Evolutionary conservation across 177 flowering plant species (phyloP).

Genomic region (Vitis hybrid): DNA sequence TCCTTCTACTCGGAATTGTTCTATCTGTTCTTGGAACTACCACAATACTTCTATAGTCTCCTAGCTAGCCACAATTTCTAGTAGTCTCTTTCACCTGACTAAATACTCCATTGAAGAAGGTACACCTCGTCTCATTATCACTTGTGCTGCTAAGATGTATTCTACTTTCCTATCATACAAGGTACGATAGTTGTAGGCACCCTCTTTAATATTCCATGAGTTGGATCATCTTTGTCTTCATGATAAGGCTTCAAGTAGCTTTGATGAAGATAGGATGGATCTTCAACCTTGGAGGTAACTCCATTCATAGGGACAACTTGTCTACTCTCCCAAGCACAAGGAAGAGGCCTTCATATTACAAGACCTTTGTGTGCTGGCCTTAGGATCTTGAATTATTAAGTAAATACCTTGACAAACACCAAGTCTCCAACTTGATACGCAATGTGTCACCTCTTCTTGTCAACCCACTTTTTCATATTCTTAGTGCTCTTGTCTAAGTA

Average conservation of each 20-base stretch:
- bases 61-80: background rate
- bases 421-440: constrained; percentile 5
- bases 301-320: constrained; percentile 1
- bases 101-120: background rate
- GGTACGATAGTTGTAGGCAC: background rate
- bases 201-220: background rate
- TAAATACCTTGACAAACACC: constrained; percentile 4
- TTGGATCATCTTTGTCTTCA: background rate
- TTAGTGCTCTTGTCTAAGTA: background rate
- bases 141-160: too few species aligned
- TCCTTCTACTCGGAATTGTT: background rate
- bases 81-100: background rate
- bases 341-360: constrained; percentile 1
- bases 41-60: background rate
- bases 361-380: background rate
- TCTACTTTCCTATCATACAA: too few species aligned
- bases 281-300: background rate
- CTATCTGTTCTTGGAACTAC: background rate
- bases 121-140: too few species aligned
- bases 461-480: constrained; percentile 11
- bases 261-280: constrained; percentile 6
- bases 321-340: background rate
- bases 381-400: background rate
- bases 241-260: constrained; percentile 2
- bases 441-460: background rate